Evolutionary conservation across 2,329 filamentous ascomycete genomes (phyloP), one percentile per base, ranked within the genome.

Genomic region (Rutstroemia sydowiana): DNA sequence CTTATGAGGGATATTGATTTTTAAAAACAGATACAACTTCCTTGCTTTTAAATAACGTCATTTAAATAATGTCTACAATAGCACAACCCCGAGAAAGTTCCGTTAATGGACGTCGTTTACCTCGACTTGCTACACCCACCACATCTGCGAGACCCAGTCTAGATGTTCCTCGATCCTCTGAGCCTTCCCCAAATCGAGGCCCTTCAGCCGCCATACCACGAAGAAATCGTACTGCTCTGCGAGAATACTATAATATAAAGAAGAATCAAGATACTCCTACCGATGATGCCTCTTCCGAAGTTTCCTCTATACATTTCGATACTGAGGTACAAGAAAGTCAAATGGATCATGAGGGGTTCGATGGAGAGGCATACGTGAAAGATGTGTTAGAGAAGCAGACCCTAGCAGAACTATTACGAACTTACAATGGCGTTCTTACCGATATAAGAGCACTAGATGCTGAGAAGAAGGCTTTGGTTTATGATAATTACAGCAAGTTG

Each of bases 401-500:
- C 5, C 72, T 93, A 31, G 79, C 84, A 63, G 85, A 85, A 50
- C 72, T 93, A 48, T 66, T 93, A 63, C 75, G 75, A 48, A 74
- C 85, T 1, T 90, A 93, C 66, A 82, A 85, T 43, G 77, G 80
- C 20, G 75, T 92, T 9, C 70, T 92, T 59, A 78, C 82, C 59
- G 92, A 97, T 71, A 92, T 95, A 44, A 75, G 90, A 34, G 91
- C 88, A 2, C 75, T 98, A 16, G 93, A 97, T 64, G 92, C 92
- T 21, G 93, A 98, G 75, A 87, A 93, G 69, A 98, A 98, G 71
- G 91, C 92, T 1, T 72, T 98, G 56, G 93, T 98, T 4, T 98
- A 98, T 68, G 92, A 98, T 68, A 98, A 98, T 67, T 98, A 97
- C 69, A 93, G 87, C 61, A 97, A 97, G 71, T 72, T 98, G 59